Evolutionary conservation across 2,329 filamentous ascomycete species (phyloP), one percentile per base, ranked within the genome.

Genomic region (Fusarium verticillioides): DNA sequence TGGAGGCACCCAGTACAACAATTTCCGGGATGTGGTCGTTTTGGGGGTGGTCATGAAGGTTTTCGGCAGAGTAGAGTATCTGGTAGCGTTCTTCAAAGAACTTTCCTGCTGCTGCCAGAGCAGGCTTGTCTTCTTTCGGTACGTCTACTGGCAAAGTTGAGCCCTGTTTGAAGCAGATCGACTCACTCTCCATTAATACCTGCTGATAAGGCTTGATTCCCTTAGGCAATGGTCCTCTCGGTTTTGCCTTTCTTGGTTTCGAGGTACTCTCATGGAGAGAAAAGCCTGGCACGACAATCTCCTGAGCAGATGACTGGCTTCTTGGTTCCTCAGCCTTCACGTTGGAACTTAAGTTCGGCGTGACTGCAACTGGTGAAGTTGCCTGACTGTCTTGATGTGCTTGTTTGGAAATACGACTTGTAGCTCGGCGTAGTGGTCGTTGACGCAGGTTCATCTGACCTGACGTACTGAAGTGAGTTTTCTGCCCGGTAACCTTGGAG

Each of bases 1-100:
- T 97, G 73, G 94, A 95, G 77, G 95, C 94, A 47, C 94, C 94
- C 42, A 97, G 90, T 50, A 97, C 88, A 79, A 94, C 92, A 57
- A 97, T 88, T 73, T 91, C 89, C 49, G 89, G 89, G 8, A 86
- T 81, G 69, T 83, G 83, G 30, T 84, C 84, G 79, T 90, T 90
- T 75, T 84, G 78, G 36, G 83, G 83, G 66, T 90, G 83, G 76
- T 87, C 78, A 60, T 85, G 83, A 70, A 89, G 85, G 49, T 79
- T 75, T 42, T 83, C 83, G 23, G 86, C 86, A 21, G 86, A 86
- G 82, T 88, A 89, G 72, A 90, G 83, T 70, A 88, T 85, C 7
- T 69, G 67, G 43, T 78, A 80, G 42, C 63, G 62, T 7, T 78
- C 69, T 43, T 70, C 66, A 73, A 83, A 83, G 75, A 83, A 84